Percentiles rank a stretch among this genome's conserved stretches.
Evolutionary conservation across 2,329 filamentous ascomycete genomes (phyloP).

Genomic region (Colletotrichum sp.): DNA sequence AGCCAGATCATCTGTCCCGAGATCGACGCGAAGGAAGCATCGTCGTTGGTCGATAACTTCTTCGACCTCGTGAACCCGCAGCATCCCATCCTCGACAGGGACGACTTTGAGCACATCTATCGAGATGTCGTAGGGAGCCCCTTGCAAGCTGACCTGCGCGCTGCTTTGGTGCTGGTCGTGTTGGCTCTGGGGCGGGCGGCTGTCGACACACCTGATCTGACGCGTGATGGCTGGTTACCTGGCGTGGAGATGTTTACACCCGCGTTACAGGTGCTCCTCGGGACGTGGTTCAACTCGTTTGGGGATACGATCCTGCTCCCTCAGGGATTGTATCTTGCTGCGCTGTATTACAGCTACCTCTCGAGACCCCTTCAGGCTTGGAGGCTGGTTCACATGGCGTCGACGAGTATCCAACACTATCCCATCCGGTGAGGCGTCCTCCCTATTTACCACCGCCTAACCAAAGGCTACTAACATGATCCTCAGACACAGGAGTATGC

Average conservation of each 20-base stretch:
- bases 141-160: not conserved
- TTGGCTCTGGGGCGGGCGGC: not conserved
- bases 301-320: not conserved
- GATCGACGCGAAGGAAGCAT: not conserved
- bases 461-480: not conserved
- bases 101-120: not conserved
- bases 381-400: conserved; percentile 25
- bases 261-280: not conserved
- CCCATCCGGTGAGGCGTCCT: conserved; percentile 9
- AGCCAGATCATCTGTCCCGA: not conserved
- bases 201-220: not conserved
- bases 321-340: not conserved
- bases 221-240: not conserved
- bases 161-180: not conserved
- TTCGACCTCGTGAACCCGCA: not conserved
- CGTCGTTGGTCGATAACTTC: not conserved
- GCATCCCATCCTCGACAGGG: not conserved
- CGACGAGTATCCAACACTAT: conserved; percentile 24
- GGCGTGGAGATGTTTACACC: not conserved
- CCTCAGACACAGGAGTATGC: not conserved
- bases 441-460: not conserved
- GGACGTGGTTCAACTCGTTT: not conserved
- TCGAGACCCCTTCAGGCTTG: conserved; percentile 22
- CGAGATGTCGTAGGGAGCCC: not conserved
- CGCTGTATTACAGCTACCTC: not conserved